Conservation (phyloP, 148 eudicot genomes). For the Rhododendron ovatum region DNA sequence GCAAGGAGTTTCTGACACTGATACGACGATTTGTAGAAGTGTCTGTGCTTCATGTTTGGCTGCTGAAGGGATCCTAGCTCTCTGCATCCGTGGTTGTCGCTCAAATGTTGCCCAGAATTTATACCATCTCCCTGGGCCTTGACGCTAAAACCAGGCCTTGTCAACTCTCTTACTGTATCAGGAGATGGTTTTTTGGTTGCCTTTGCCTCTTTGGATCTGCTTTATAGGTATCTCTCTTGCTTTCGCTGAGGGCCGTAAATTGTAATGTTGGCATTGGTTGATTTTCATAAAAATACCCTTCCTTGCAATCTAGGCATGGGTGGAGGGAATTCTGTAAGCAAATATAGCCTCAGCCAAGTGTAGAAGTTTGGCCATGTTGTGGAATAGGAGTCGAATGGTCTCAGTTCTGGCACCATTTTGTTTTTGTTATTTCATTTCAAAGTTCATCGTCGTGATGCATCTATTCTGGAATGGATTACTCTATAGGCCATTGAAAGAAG, state of each 20-base stretch:
- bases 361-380: neutral
- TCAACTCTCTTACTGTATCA: neutral
- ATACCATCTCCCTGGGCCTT: neutral
- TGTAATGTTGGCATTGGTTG: neutral
- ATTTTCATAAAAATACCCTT: neutral
- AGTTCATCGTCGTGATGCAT: slow-evolving; percentile 1
- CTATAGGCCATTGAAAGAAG: slow-evolving; percentile 65
- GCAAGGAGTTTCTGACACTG: neutral
- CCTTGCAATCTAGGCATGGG: neutral
- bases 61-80: neutral
- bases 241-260: neutral
- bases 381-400: neutral
- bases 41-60: neutral
- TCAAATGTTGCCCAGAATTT: neutral
- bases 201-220: neutral
- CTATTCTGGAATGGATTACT: neutral
- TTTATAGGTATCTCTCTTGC: neutral
- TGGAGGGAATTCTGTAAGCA: neutral
- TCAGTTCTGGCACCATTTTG: neutral
- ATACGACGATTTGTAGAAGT: neutral
- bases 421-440: neutral
- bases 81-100: neutral
- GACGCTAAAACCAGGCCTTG: neutral
- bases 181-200: neutral
- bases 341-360: neutral